Percentiles rank a stretch among this genome's conserved stretches.
Conservation (phyloP, 768 basidiomycete genomes). For the Clitopilus hobsonii region DNA sequence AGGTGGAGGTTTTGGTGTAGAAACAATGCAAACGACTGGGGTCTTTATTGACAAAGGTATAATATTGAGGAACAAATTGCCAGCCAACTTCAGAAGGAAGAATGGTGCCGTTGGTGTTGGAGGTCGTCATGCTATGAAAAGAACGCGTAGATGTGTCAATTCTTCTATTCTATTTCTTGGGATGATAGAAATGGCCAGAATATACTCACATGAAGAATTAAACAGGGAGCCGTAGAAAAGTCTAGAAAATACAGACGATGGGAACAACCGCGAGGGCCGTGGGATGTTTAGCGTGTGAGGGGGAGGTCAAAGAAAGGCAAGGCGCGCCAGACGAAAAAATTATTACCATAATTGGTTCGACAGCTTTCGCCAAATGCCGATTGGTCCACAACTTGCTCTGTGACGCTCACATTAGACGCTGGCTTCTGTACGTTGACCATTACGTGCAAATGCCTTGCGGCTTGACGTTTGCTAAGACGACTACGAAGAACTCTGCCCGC, state of each 20-base stretch:
- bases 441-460: too few species aligned
- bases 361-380: conserved; percentile 18
- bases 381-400: conserved; percentile 1
- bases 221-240: conserved; percentile 20
- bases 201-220: conserved; percentile 27
- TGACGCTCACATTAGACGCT: not conserved
- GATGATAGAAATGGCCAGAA: conserved; percentile 1
- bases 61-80: conserved; percentile 99
- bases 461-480: not conserved
- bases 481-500: too few species aligned
- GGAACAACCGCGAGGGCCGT: conserved; percentile 17
- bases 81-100: conserved; percentile 95
- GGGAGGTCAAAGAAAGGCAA: conserved; percentile 17
- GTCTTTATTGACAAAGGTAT: conserved; percentile 98
- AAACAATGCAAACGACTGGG: conserved; percentile 97
- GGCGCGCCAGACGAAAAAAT: conserved; percentile 25
- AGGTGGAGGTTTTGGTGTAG: conserved; percentile 97
- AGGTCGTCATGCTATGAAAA: conserved; percentile 29
- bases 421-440: too few species aligned
- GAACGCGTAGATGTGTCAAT: not conserved
- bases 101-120: conserved; percentile 43
- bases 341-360: conserved; percentile 19
- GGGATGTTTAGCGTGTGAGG: conserved; percentile 15
- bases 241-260: conserved; percentile 32
- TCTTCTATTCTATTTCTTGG: not conserved